Evolutionary conservation across 2,329 filamentous ascomycete species (phyloP).

Genomic region (Talaromyces sp.): DNA sequence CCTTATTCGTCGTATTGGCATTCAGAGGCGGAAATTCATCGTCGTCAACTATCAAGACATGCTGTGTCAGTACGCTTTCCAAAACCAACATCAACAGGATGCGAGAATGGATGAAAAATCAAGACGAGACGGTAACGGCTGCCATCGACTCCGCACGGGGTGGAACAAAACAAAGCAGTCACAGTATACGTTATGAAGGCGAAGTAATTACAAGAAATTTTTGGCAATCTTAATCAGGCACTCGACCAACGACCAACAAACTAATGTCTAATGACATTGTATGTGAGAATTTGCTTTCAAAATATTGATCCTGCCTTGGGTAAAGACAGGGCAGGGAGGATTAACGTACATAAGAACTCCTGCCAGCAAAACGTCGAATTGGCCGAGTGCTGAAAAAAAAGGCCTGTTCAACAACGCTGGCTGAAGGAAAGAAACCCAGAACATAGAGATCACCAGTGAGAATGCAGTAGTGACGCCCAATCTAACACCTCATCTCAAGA

Average conservation of each 20-base stretch:
- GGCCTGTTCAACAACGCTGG: constrained; percentile 33
- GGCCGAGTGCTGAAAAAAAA: constrained; percentile 27
- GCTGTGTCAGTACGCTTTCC: constrained; percentile 20
- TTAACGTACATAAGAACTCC: constrained; percentile 47
- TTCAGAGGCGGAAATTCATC: constrained; percentile 45
- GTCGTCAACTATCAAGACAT: constrained; percentile 34
- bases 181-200: constrained; percentile 24
- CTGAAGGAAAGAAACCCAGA: constrained; percentile 19
- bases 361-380: constrained; percentile 26
- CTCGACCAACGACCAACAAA: constrained; percentile 20
- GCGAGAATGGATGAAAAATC: constrained; percentile 5
- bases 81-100: neutral
- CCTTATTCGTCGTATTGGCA: constrained; percentile 30
- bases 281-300: constrained; percentile 43
- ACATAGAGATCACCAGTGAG: constrained; percentile 16
- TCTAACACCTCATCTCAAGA: constrained; percentile 21
- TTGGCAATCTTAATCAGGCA: constrained; percentile 18
- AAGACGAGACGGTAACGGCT: constrained; percentile 9
- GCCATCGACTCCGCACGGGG: constrained; percentile 16
- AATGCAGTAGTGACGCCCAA: constrained; percentile 28
- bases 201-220: constrained; percentile 31
- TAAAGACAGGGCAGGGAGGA: constrained; percentile 40
- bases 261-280: constrained; percentile 35
- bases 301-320: constrained; percentile 35
- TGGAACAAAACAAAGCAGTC: constrained; percentile 15